Base-by-base conservation (phyloP, 306 rosid species). In the Vachellia pachyceras region DNA sequence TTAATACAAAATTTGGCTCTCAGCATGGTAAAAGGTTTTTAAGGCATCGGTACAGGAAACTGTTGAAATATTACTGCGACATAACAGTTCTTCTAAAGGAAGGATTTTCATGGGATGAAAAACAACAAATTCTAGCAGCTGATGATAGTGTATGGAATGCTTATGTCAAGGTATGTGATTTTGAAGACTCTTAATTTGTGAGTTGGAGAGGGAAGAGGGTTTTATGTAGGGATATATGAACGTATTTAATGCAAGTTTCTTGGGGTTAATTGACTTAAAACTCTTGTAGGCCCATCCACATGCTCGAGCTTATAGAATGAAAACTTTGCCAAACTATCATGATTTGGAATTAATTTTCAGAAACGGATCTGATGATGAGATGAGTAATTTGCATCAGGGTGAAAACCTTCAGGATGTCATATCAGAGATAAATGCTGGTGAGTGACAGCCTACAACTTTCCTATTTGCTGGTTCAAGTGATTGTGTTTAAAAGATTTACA, bases 101-200 rank as follows among this genome's bases (percentile, higher is more conserved):
- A 60, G 95, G 91, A 37, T 89, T 92, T 88, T 89, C 77, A 33
- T 92, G 93, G 97, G 84, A 89, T 87, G 93, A 88, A 89, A 78
- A 79, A 46, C 88, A 74, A 20, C 90, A 68, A 80, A 90, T 87
- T 88, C 71, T 90, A 63, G 80, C 70, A 13, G 97, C 95, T 64
- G 93, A 89, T 82, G 90, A 89, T 77, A 84, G 70, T 74, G 83
- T 84, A 73, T 92, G 97, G 97, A 85, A 89, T 80, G 87, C 92
- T 80, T 88, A 89, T 85, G 77, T 87, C 82, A 90, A 90, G 97
- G 97, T 90, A 82, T 41, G 64, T 83, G 25, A 47, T 68, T 10
- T 40, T 46, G 75, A 46, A 61, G 76, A 52, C 15, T 22, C 33
- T 47, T 22, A 40, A 29, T 72, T 52, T 72, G 70, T 50, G 29